Percentiles rank a stretch among this genome's conserved stretches.
These are phyloP conservation scores for Fomitopsis serialis DNA, from an alignment of 768 basidiomycete species.

Conservation along the genomic window DNA sequence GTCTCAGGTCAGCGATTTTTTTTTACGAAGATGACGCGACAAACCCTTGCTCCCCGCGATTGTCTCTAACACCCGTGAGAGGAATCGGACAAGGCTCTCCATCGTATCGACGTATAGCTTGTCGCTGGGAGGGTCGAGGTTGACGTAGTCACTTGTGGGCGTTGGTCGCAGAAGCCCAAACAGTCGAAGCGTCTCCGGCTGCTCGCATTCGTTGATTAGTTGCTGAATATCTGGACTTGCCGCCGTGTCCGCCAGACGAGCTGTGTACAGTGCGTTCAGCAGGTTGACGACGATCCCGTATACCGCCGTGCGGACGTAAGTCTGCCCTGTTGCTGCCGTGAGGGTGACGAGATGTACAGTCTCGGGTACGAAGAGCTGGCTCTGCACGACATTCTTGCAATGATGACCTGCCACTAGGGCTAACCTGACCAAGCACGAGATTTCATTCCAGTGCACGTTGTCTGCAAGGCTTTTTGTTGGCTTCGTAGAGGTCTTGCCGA, in stretches of 20 bases:
- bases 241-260: conserved; percentile 51
- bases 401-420: conserved; percentile 67
- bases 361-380: conserved; percentile 81
- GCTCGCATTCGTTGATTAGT: conserved; percentile 57
- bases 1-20: neutral
- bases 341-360: conserved; percentile 75
- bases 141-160: conserved; percentile 63
- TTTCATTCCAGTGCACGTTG: conserved; percentile 75
- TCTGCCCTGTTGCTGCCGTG: conserved; percentile 69
- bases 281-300: conserved; percentile 82
- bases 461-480: conserved; percentile 60
- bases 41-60: conserved; percentile 67
- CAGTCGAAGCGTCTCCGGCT: conserved; percentile 50
- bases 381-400: conserved; percentile 53
- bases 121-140: conserved; percentile 48
- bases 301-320: conserved; percentile 70
- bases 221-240: conserved; percentile 50
- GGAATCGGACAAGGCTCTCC: conserved; percentile 58
- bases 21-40: conserved; percentile 1
- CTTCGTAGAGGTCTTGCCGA: conserved; percentile 67
- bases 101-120: conserved; percentile 55
- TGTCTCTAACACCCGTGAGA: conserved; percentile 58
- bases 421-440: conserved; percentile 76
- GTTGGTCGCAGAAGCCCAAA: conserved; percentile 71
- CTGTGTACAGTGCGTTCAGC: conserved; percentile 67